phyloP scores from a whole-genome alignment of 345 rosid species.

The Physaria fendleri region DNA sequence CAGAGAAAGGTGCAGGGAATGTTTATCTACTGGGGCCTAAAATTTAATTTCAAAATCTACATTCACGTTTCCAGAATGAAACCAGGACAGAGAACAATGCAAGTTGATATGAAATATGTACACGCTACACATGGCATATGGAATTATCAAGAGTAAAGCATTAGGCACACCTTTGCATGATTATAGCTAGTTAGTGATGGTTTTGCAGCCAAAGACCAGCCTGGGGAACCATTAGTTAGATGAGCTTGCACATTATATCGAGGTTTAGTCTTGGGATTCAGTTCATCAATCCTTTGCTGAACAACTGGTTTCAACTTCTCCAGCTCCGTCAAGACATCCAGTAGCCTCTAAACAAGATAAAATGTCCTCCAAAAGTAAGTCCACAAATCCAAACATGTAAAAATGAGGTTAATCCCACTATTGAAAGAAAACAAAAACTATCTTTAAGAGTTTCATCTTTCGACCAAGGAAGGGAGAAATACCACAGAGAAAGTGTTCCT shows the following conservation, averaged over 20 bases:
- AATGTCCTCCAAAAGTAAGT: too few species aligned
- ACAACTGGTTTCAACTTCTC: constrained; percentile 83
- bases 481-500: too few species aligned
- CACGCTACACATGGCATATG: neutral
- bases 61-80: neutral
- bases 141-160: constrained; percentile 24
- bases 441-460: too few species aligned
- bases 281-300: constrained; percentile 50
- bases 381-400: too few species aligned
- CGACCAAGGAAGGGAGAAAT: too few species aligned
- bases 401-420: too few species aligned
- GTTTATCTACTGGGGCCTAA: constrained; percentile 16
- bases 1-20: neutral
- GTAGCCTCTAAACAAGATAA: constrained; percentile 45
- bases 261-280: constrained; percentile 39
- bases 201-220: constrained; percentile 44
- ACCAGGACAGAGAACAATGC: neutral
- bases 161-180: constrained; percentile 44
- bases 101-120: neutral
- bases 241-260: constrained; percentile 35
- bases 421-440: too few species aligned
- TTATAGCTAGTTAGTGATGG: constrained; percentile 35
- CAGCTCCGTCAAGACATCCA: constrained; percentile 67
- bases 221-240: constrained; percentile 38
- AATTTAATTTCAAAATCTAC: neutral